Evolutionary conservation across 331 rosid genomes (phyloP).

Genomic region (Cydonia oblonga): DNA sequence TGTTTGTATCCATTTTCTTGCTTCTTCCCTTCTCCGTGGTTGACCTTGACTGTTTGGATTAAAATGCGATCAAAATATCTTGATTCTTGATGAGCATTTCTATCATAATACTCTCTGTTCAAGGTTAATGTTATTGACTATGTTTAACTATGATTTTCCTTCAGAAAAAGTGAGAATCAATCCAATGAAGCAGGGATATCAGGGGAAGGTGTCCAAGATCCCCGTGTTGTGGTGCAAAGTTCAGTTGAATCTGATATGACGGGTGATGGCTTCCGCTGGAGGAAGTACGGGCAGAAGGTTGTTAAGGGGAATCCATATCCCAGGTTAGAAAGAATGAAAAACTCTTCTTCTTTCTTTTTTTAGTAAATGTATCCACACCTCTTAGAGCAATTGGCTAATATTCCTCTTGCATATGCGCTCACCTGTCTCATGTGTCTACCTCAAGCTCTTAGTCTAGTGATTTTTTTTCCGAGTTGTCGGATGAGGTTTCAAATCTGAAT

Average conservation of each 20-base stretch:
- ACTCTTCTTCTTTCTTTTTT: not conserved
- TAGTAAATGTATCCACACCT: not conserved
- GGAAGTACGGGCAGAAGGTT: constrained; percentile 97
- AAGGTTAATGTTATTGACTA: not conserved
- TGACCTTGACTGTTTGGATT: not conserved
- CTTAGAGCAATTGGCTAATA: not conserved
- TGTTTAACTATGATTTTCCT: constrained; percentile 9
- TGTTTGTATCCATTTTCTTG: not conserved
- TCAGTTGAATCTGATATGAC: constrained; percentile 45
- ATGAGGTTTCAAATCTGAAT: not conserved
- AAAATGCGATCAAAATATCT: not conserved
- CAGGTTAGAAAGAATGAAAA: constrained; percentile 31
- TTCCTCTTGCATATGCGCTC: not conserved
- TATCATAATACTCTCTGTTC: not conserved
- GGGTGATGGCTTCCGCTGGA: constrained; percentile 91
- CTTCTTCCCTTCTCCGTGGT: not conserved
- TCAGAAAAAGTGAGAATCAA: constrained; percentile 59
- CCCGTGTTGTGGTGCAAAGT: constrained; percentile 48
- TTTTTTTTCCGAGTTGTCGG: not conserved
- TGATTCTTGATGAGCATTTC: not conserved
- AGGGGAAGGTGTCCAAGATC: constrained; percentile 50
- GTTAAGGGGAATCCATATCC: constrained; percentile 89
- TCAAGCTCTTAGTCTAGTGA: not conserved
- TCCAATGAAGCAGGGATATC: constrained; percentile 40
- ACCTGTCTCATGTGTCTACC: not conserved